phyloP scores from a whole-genome alignment of 2,329 filamentous ascomycete genomes.

The Colletotrichum sp. region DNA sequence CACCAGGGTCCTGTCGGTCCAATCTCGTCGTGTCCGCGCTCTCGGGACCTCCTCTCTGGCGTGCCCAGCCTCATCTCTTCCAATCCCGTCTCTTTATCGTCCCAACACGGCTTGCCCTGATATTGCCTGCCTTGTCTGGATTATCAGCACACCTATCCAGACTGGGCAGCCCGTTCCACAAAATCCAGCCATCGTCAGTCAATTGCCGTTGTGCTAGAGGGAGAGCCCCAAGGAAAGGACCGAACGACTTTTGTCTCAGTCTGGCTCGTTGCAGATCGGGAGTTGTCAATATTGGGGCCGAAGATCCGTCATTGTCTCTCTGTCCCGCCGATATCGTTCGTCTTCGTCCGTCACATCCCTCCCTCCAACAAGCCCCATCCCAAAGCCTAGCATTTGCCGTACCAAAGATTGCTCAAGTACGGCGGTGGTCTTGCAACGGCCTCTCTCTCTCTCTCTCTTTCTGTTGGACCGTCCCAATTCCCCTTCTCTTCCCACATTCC shows the following conservation, averaged over 20 bases:
- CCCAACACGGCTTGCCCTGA: background rate
- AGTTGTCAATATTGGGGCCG: background rate
- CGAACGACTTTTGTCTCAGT: conserved; percentile 6
- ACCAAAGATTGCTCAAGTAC: too few species aligned
- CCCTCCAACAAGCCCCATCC: background rate
- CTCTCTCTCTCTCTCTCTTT: background rate
- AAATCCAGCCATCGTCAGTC: background rate
- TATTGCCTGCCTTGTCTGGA: background rate
- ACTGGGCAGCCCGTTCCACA: background rate
- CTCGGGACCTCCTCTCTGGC: background rate
- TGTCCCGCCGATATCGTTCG: background rate
- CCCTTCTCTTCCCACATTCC: conserved; percentile 8
- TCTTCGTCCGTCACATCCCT: background rate
- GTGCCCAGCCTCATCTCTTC: background rate
- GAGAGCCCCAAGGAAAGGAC: background rate
- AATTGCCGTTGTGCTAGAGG: background rate
- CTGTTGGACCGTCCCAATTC: background rate
- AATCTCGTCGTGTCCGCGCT: background rate
- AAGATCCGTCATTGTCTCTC: background rate
- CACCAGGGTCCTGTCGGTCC: background rate
- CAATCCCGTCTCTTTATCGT: background rate
- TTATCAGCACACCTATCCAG: background rate
- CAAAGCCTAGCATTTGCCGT: background rate
- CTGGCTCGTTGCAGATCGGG: background rate
- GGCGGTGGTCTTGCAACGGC: background rate